Evolutionary conservation across 768 basidiomycete genomes (phyloP).

Genomic region (Lepiota brunneoincarnata): DNA sequence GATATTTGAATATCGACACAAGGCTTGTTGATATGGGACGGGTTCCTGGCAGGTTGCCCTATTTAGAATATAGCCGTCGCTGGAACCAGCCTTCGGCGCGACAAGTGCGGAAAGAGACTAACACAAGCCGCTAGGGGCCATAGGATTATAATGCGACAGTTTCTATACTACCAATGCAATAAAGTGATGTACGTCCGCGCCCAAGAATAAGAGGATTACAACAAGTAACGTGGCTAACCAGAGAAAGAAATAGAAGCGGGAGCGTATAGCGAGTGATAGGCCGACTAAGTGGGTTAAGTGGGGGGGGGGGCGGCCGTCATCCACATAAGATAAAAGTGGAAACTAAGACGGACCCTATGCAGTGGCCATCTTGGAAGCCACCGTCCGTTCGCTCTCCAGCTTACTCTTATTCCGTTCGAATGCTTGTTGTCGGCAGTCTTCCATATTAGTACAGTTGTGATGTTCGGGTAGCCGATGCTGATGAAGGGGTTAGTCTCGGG

Average conservation of each 20-base stretch:
- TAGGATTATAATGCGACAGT: conserved; percentile 14
- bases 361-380: conserved; percentile 82
- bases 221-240: conserved; percentile 1
- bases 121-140: neutral
- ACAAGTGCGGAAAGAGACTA: neutral
- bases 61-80: too few species aligned
- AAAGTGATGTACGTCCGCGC: conserved; percentile 3
- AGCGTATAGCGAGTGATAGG: neutral
- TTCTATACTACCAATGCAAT: conserved; percentile 7
- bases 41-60: too few species aligned
- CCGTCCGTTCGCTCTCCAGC: conserved; percentile 85
- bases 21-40: neutral
- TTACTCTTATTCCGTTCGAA: conserved; percentile 87
- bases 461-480: conserved; percentile 90
- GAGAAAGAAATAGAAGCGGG: neutral
- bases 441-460: conserved; percentile 79
- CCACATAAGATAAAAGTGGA: neutral
- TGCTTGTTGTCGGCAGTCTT: conserved; percentile 83
- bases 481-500: conserved; percentile 15
- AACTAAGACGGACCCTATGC: conserved; percentile 45
- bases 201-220: conserved; percentile 2
- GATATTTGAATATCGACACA: too few species aligned
- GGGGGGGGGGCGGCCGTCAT: conserved; percentile 11
- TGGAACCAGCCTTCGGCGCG: neutral
- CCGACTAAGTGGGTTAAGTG: conserved; percentile 10